Base-by-base conservation (phyloP, 1,139 yeast species). In the Yarrowia galli region DNA sequence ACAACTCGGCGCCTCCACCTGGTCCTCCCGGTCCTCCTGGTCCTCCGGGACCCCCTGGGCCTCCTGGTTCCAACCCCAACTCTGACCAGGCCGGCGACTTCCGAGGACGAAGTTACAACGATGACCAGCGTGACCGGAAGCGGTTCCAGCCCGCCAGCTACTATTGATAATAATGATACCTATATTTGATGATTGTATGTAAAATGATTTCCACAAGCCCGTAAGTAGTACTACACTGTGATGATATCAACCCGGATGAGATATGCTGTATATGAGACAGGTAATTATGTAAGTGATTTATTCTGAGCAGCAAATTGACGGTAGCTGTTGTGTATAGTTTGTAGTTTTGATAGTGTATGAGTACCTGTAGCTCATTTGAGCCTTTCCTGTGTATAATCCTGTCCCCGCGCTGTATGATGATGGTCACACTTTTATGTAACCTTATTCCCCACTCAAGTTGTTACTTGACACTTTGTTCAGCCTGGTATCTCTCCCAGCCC, bases 141-240 rank as follows among this genome's bases (percentile, higher is more conserved):
- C 49, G 64, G 64, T 58, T 58, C 42, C 64, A 58, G 32, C 64
- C 64, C 36, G 64, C 64, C 40, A 58, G 64, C 42, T 58, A 58
- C 64, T 58, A 58, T 58, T 58, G 64, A 58, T 58, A 58, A 42
- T 38, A 40, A 54, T 54, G 61, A 54, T 58, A 58, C 64, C 64
- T 56, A 56, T 25, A 42, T 25, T 40, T 56, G 38, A 56, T 40
- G 63, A 56, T 42, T 40, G 36, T 56, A 40, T 7, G 48, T 54
- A 53, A 38, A 22, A 54, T 38, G 60, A 54, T 54, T 54, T 38
- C 45, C 45, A 54, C 46, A 8, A 28, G 15, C n/a, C 20, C 13
- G 51, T 46, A 25, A 28, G 25, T 20, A 35, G 42, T n/a, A 35
- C 9, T 25, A 49, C n/a, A 8, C 6, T 3, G 15, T 9, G 20